These are phyloP conservation scores for Corchorus capsularis DNA, from an alignment of 345 rosid species.

Conservation along the genomic window DNA sequence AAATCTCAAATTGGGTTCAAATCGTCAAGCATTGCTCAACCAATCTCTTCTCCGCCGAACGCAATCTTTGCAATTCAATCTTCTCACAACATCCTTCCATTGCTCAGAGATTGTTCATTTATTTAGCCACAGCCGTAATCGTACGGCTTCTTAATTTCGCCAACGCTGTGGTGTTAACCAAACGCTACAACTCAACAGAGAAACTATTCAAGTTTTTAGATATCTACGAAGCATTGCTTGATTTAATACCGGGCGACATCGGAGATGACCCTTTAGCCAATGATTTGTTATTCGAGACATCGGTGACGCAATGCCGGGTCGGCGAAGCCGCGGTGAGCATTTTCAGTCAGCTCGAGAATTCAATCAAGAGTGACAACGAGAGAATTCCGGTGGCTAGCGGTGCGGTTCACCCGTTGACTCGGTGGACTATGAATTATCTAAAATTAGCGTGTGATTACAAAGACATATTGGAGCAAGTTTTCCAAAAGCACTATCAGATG, in stretches of 20 bases:
- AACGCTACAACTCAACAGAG: slow-evolving; percentile 52
- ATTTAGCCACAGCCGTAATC: slow-evolving; percentile 47
- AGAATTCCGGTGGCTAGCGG: slow-evolving; percentile 75
- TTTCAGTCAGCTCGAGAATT: slow-evolving; percentile 73
- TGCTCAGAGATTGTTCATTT: slow-evolving; percentile 46
- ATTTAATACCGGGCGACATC: slow-evolving; percentile 37
- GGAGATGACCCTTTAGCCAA: slow-evolving; percentile 11
- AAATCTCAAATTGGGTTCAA: slow-evolving; percentile 63
- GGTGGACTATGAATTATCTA: slow-evolving; percentile 91
- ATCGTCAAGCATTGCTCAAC: slow-evolving; percentile 52
- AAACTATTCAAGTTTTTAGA: slow-evolving; percentile 82
- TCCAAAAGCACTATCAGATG: slow-evolving; percentile 38
- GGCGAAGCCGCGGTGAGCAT: slow-evolving; percentile 65
- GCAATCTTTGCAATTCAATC: slow-evolving; percentile 44
- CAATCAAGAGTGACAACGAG: slow-evolving; percentile 65
- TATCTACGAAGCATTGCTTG: slow-evolving; percentile 70
- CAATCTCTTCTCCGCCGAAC: slow-evolving; percentile 48
- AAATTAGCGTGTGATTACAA: slow-evolving; percentile 76
- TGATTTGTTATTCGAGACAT: slow-evolving; percentile 48
- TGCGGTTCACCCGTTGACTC: slow-evolving; percentile 79
- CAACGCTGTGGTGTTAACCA: slow-evolving; percentile 62
- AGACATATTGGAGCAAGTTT: slow-evolving; percentile 68
- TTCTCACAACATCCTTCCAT: slow-evolving; percentile 37
- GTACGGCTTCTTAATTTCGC: slow-evolving; percentile 62
- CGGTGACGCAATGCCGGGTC: slow-evolving; percentile 42